These are phyloP conservation scores for Trichoderma parareesei DNA, from an alignment of 495 filamentous ascomycete species.

Conservation along the genomic window DNA sequence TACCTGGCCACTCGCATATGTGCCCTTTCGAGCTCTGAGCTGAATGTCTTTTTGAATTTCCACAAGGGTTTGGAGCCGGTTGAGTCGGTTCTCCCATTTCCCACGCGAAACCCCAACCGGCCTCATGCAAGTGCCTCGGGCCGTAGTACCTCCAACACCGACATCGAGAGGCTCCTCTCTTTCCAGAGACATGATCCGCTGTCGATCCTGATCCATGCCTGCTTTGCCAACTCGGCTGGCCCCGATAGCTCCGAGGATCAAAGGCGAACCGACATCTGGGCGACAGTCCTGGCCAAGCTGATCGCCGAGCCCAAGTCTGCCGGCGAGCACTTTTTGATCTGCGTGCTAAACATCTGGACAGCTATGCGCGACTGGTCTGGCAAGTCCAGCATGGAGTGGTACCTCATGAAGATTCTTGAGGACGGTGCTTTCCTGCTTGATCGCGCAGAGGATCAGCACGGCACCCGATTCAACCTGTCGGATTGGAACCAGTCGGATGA, in stretches of 20 bases:
- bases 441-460: conserved; percentile 58
- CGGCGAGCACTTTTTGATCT: conserved; percentile 56
- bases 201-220: conserved; percentile 76
- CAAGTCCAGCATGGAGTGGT: conserved; percentile 81
- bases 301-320: conserved; percentile 45
- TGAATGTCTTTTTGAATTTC: conserved; percentile 63
- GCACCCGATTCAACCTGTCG: conserved; percentile 57
- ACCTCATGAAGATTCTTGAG: conserved; percentile 86
- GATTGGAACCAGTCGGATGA: conserved; percentile 57
- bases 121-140: conserved; percentile 32
- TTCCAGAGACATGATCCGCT: conserved; percentile 85
- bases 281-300: conserved; percentile 75
- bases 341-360: conserved; percentile 76
- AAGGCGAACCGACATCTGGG: conserved; percentile 74
- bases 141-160: conserved; percentile 39
- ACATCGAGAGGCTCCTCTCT: conserved; percentile 62
- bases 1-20: conserved; percentile 77
- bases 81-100: conserved; percentile 72
- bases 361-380: conserved; percentile 83
- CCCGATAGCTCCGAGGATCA: conserved; percentile 69
- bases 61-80: conserved; percentile 69
- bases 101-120: conserved; percentile 52
- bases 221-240: conserved; percentile 77
- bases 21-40: conserved; percentile 62
- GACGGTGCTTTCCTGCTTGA: conserved; percentile 87